A percentile compares a stretch with the other conserved stretches of the same genome.
phyloP scores from a whole-genome alignment of 257 asterid genomes.

The Solanum raphanifolium region DNA sequence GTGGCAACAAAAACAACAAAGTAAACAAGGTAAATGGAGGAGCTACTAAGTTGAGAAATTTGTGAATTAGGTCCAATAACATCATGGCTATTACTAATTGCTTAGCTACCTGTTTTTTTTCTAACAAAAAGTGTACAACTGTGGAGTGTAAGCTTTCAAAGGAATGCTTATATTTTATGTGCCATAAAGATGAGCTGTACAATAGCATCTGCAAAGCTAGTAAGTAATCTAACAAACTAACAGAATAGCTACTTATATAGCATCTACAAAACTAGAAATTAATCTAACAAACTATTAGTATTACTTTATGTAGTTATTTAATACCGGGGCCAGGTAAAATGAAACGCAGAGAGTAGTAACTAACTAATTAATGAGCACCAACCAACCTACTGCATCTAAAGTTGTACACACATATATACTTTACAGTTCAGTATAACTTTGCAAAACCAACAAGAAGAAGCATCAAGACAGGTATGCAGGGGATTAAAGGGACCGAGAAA shows the following conservation, averaged over 20 bases:
- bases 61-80: constrained; percentile 38
- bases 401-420: no score
- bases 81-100: background rate
- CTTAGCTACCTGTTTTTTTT: background rate
- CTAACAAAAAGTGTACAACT: background rate
- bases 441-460: background rate
- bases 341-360: background rate
- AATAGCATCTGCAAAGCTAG: background rate
- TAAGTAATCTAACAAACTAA: background rate
- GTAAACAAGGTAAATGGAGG: constrained; percentile 59
- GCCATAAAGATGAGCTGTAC: background rate
- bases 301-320: no score
- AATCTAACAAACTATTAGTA: background rate
- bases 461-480: background rate
- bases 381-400: background rate
- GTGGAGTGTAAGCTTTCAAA: background rate
- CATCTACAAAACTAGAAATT: background rate
- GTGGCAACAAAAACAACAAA: constrained; percentile 29
- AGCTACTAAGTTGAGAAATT: constrained; percentile 49
- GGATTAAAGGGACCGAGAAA: background rate
- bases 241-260: background rate
- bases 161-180: background rate
- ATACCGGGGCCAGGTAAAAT: no score
- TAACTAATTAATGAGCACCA: background rate
- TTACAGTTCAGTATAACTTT: no score